Evolutionary conservation across 441 rosid species (phyloP), one percentile per base, ranked within the genome.

Genomic region (Pelargonium citronellum): DNA sequence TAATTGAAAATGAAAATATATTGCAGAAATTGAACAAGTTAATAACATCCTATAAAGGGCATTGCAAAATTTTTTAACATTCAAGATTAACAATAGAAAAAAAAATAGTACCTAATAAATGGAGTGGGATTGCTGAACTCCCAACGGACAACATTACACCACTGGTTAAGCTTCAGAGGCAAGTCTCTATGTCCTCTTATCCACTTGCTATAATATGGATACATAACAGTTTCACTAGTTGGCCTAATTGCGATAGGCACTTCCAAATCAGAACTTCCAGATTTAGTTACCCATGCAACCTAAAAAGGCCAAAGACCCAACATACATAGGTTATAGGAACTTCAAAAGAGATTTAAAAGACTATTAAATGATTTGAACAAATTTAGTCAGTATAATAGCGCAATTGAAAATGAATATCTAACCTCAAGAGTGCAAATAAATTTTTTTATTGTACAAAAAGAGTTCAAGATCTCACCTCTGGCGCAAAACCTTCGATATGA

Each of bases 101-200:
- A 49, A 27, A 0, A 0, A n/a, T 27, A 27, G 30, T 65, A 95
- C 99, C 99, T 87, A 81, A 95, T 95, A 86, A 95, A 95, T 66
- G 99, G 99, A 30, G 99, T 92, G 8, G 99, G 99, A 78, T 95
- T 85, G 87, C 96, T 95, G 78, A 95, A 95, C 75, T 95, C 99
- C 99, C 98, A 92, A 72, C 99, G 88, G 70, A 95, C 99, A 78
- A 95, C 99, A 84, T 95, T 95, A 85, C 99, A 95, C 99, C 99
- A 95, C 73, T 95, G 99, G 71, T 95, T 95, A 72, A 92, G 97
- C 81, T 79, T 92, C 86, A 95, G 75, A 67, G 99, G 99, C 83
- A 95, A 82, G 79, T 95, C 99, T 34, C 98, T 91, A 77, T 92
- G 99, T 13, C 99, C 98, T 79, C 99, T 87, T 41, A 95, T 89